Evolutionary conservation across 169 alveolate genomes (phyloP), one percentile per base, ranked within the genome.

Genomic region (Amoebophrya sp.): DNA sequence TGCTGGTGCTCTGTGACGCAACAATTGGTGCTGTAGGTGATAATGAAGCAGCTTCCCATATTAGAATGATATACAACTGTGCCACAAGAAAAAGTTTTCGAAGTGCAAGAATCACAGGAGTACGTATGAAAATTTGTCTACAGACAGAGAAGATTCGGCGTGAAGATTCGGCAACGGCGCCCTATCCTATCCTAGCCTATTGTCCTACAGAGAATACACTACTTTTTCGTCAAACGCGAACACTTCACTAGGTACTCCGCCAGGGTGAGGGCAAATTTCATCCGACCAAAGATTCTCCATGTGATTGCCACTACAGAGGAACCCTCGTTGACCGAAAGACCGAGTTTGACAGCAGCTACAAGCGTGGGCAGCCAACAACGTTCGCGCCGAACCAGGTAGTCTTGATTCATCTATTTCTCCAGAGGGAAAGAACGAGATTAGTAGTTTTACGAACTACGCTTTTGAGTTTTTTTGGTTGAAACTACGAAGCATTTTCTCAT

Each of bases 331-430:
- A 6, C 29, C 65, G 18, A 18, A 47, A 47, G 29, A 65, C 18
- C 38, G 36, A 65, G n/a, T 65, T 65, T 36, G 83, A 65, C 83
- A 26, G 39, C 83, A 26, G 39, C 2, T 65, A 65, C 83, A 26
- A 65, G 2, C 83, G 83, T 26, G 83, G 83, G 10, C 38, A 29
- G 83, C 83, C 83, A 26, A 65, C 83, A 29, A 65, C 83, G 39
- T 65, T 65, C 83, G 83, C 83, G 26, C 83, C 83, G 36, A 65
- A 65, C 83, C 83, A 65, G 83, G 83, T 65, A 26, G n/a, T 10
- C n/a, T n/a, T n/a, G n/a, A n/a, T n/a, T n/a, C n/a, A n/a, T n/a
- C n/a, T n/a, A n/a, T n/a, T n/a, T n/a, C n/a, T n/a, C n/a, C n/a
- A n/a, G n/a, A n/a, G n/a, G n/a, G n/a, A n/a, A n/a, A n/a, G n/a